A percentile compares a stretch with the other conserved stretches of the same genome.
phyloP scores from a whole-genome alignment of 2,329 filamentous ascomycete genomes.

The Rhynchosporium graminicola region DNA sequence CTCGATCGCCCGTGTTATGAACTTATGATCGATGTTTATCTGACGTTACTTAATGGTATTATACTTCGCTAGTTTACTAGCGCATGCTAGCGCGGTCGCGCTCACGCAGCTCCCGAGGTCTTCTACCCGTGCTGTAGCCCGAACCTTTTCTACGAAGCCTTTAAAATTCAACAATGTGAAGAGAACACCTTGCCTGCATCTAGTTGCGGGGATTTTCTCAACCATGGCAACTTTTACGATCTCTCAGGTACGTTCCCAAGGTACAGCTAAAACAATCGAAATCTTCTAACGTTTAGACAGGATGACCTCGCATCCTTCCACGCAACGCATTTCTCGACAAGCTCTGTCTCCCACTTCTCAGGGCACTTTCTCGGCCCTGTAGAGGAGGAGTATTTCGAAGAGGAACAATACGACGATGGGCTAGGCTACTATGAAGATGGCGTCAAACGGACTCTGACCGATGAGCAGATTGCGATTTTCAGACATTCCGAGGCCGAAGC shows the following conservation, averaged over 20 bases:
- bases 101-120: too few relatives aligned
- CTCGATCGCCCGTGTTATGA: too few relatives aligned
- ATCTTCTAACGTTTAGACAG: slow-evolving; percentile 27
- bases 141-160: not conserved
- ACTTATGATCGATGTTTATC: too few relatives aligned
- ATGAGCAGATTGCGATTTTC: slow-evolving; percentile 89
- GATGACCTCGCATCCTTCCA: slow-evolving; percentile 38
- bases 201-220: not conserved
- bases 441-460: slow-evolving; percentile 83
- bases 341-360: slow-evolving; percentile 57
- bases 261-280: not conserved
- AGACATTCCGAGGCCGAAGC: slow-evolving; percentile 82
- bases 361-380: slow-evolving; percentile 49
- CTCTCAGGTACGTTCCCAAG: slow-evolving; percentile 41
- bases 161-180: not conserved
- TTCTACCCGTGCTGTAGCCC: too few relatives aligned
- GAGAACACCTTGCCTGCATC: not conserved
- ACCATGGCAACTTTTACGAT: slow-evolving; percentile 41
- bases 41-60: too few relatives aligned
- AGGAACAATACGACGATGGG: slow-evolving; percentile 53
- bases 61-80: too few relatives aligned
- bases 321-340: slow-evolving; percentile 34
- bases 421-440: slow-evolving; percentile 88
- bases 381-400: slow-evolving; percentile 47
- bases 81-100: too few relatives aligned